phyloP scores from a whole-genome alignment of 345 rosid species.

The Clausena lansium region DNA sequence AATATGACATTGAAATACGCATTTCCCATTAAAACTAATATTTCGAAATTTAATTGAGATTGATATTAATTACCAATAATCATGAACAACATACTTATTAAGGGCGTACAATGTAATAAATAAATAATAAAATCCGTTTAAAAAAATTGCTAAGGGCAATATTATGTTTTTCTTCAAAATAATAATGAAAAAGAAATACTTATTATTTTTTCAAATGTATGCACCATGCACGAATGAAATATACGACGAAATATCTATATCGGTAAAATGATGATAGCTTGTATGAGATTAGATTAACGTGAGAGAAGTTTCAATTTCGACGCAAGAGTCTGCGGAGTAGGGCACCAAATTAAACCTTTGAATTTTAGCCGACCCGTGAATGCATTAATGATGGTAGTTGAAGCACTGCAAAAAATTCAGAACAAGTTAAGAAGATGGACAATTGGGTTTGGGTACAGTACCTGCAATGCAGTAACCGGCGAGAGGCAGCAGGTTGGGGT shows the following conservation, averaged over 20 bases:
- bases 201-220: not conserved
- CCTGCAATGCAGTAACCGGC: slow-evolving; percentile 98
- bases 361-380: slow-evolving; percentile 37
- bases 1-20: no score
- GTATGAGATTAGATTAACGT: slow-evolving; percentile 18
- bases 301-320: not conserved
- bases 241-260: slow-evolving; percentile 6
- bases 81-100: no score
- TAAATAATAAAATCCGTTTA: no score
- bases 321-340: slow-evolving; percentile 7
- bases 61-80: no score
- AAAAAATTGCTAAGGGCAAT: no score
- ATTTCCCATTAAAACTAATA: no score
- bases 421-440: not conserved
- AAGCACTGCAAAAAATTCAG: not conserved
- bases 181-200: no score
- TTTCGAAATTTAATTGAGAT: no score
- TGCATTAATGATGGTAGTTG: slow-evolving; percentile 25
- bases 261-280: slow-evolving; percentile 17
- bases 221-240: not conserved
- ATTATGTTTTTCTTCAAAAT: no score
- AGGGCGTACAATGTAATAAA: no score
- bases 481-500: slow-evolving; percentile 79
- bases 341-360: slow-evolving; percentile 16
- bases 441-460: slow-evolving; percentile 18